Percentiles rank a stretch among this genome's conserved stretches.
Evolutionary conservation across 495 filamentous ascomycete species (phyloP).

Genomic region (Podospora didyma): DNA sequence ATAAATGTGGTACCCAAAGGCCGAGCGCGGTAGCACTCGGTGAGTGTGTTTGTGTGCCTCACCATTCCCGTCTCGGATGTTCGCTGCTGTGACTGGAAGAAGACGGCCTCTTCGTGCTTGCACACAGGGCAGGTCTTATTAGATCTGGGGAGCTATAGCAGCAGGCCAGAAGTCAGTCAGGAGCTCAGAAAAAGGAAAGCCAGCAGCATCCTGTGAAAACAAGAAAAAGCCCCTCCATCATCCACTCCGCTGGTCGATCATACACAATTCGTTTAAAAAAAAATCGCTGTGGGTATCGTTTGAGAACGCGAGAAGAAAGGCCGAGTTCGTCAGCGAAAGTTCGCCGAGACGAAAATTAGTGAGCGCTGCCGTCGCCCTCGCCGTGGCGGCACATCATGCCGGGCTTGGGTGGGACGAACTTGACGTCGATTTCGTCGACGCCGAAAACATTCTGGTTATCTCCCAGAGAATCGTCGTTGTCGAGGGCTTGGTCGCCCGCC

Average conservation of each 20-base stretch:
- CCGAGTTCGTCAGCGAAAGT: background rate
- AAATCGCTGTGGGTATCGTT: no score
- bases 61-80: conserved; percentile 98
- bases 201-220: conserved; percentile 1
- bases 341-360: background rate
- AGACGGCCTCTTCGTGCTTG: conserved; percentile 82
- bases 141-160: conserved; percentile 74
- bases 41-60: conserved; percentile 30
- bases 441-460: no score
- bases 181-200: conserved; percentile 1
- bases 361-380: no score
- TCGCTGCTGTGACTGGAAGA: conserved; percentile 97
- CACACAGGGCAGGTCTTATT: conserved; percentile 80
- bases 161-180: conserved; percentile 35
- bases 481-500: no score
- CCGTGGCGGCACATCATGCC: no score
- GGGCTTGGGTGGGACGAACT: no score
- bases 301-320: no score
- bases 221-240: conserved; percentile 1
- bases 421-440: no score
- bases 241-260: background rate
- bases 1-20: background rate
- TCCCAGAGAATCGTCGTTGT: no score
- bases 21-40: background rate
- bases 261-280: no score